A percentile compares a stretch with the other conserved stretches of the same genome.
phyloP scores from a whole-genome alignment of 2,329 filamentous ascomycete species.

The Monilinia vaccinii-corymbosi region DNA sequence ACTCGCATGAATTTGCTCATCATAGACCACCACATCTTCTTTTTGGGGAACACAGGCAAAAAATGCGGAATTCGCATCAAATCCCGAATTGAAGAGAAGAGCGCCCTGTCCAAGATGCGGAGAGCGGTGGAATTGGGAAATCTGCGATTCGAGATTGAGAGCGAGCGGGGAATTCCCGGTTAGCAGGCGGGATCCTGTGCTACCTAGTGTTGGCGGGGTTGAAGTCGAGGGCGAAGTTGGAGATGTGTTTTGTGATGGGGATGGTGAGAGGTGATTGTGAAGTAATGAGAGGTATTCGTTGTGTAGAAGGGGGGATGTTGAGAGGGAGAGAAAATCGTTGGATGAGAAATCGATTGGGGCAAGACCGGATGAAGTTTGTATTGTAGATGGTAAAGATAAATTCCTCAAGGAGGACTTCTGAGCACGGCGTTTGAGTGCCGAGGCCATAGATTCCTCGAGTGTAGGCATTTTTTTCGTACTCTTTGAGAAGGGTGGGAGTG shows the following conservation, averaged over 20 bases:
- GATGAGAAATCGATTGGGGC: constrained; percentile 33
- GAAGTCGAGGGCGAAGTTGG: neutral
- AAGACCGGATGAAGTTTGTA: constrained; percentile 31
- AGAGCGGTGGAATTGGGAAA: constrained; percentile 52
- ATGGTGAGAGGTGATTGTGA: neutral
- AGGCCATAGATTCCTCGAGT: constrained; percentile 1
- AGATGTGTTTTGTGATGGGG: too few species aligned
- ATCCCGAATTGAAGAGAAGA: constrained; percentile 52
- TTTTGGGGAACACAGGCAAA: constrained; percentile 41
- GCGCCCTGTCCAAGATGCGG: constrained; percentile 47
- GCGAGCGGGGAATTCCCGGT: constrained; percentile 56
- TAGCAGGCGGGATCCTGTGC: constrained; percentile 50
- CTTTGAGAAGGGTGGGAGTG: neutral
- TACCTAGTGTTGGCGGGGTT: constrained; percentile 12
- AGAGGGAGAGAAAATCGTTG: constrained; percentile 25
- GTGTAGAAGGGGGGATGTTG: constrained; percentile 14
- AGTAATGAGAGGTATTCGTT: constrained; percentile 16
- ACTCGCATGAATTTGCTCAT: constrained; percentile 59
- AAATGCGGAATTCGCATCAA: constrained; percentile 44
- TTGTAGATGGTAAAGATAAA: neutral
- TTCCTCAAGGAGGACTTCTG: constrained; percentile 6
- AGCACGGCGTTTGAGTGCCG: constrained; percentile 2
- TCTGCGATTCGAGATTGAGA: constrained; percentile 46
- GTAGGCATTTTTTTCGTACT: neutral
- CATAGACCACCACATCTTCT: constrained; percentile 50